Evolutionary conservation across 1,284 basidiomycete species (phyloP).

Genomic region (Anthracocystis setariae): DNA sequence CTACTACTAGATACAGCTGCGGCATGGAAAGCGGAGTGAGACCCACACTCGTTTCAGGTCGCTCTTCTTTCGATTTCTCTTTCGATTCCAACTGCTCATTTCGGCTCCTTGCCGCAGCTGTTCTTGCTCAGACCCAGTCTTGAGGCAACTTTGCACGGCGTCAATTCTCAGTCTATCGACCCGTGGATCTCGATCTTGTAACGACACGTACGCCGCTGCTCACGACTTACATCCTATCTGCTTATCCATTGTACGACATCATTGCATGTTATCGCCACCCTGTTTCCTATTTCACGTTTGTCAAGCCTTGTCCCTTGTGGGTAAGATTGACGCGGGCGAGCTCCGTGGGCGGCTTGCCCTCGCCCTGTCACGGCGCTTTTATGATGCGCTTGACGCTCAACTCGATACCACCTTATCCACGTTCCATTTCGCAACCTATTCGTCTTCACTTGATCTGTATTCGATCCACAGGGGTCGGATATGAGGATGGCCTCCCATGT

Average conservation of each 20-base stretch:
- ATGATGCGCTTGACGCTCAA: no score
- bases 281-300: background rate
- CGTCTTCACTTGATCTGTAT: conserved; percentile 19
- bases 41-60: conserved; percentile 28
- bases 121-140: background rate
- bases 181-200: conserved; percentile 1
- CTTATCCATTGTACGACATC: conserved; percentile 19
- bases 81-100: conserved; percentile 27
- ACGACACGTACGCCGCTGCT: conserved; percentile 5
- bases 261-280: conserved; percentile 7
- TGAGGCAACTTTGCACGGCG: background rate
- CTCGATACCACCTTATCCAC: background rate
- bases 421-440: background rate
- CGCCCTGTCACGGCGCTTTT: no score
- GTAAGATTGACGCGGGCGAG: background rate
- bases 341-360: background rate
- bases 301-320: background rate
- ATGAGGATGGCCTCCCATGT: conserved; percentile 1
- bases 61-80: conserved; percentile 1
- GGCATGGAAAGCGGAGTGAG: conserved; percentile 14
- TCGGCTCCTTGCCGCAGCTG: conserved; percentile 9
- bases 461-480: background rate
- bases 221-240: conserved; percentile 1
- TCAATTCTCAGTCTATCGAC: no score
- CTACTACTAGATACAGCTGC: background rate